Percentiles rank a stretch among this genome's conserved stretches.
Conservation (phyloP, 306 rosid genomes). For the Purshia tridentata region DNA sequence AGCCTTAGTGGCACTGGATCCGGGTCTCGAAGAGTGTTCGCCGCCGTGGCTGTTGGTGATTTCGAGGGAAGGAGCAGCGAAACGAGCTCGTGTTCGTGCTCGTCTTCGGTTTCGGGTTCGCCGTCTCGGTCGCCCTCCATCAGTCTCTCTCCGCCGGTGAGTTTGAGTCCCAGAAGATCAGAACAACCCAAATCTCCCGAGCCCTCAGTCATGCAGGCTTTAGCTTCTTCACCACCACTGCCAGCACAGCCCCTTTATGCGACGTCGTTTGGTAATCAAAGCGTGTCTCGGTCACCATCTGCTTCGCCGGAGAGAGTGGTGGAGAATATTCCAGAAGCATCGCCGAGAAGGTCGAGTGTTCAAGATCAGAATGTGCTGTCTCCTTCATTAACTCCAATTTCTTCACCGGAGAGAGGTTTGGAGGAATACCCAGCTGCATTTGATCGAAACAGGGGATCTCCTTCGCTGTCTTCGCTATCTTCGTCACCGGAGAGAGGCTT, state of each 20-base stretch:
- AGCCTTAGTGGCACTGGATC: conserved; percentile 47
- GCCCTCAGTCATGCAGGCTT: conserved; percentile 5
- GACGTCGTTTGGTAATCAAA: conserved; percentile 6
- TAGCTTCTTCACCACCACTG: neutral
- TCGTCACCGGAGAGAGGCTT: conserved; percentile 22
- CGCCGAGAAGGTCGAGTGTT: conserved; percentile 20
- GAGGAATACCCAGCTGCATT: conserved; percentile 14
- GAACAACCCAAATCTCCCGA: conserved; percentile 20
- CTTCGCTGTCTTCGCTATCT: conserved; percentile 18
- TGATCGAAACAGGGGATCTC: conserved; percentile 18
- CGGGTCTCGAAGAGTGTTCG: conserved; percentile 57
- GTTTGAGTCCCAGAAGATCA: conserved; percentile 36
- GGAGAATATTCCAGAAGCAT: conserved; percentile 25
- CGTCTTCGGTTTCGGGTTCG: conserved; percentile 61
- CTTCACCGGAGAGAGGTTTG: conserved; percentile 30
- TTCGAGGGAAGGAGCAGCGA: conserved; percentile 39
- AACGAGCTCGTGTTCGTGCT: conserved; percentile 40
- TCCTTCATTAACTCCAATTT: conserved; percentile 28
- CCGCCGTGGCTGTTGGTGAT: conserved; percentile 26
- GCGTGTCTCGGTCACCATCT: conserved; percentile 5
- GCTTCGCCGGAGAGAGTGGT: conserved; percentile 26
- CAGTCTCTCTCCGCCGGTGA: conserved; percentile 39
- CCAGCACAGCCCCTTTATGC: conserved; percentile 1
- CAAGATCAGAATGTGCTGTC: conserved; percentile 23
- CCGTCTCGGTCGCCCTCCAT: conserved; percentile 64